Conservation (phyloP, 352 stramenopile species). For the Phytopythium delawarense region DNA sequence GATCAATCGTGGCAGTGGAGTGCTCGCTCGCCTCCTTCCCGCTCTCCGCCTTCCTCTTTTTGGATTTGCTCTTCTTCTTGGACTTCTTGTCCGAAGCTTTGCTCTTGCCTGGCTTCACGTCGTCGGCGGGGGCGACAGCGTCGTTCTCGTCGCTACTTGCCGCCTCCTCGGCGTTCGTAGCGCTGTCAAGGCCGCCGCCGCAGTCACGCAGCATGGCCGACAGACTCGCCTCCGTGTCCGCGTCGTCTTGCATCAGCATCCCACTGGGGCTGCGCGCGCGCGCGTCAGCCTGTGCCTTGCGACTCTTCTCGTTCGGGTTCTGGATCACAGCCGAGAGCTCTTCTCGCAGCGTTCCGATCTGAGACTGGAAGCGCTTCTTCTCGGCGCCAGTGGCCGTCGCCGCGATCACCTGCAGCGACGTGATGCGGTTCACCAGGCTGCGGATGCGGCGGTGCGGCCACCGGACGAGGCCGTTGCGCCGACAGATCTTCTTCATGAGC, state of each 20-base stretch:
- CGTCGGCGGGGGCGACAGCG: slow-evolving; percentile 2
- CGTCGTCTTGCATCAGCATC: slow-evolving; percentile 11
- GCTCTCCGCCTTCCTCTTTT: slow-evolving; percentile 8
- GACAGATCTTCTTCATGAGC: slow-evolving; percentile 87
- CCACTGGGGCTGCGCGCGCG: slow-evolving; percentile 33
- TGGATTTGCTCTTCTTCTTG: slow-evolving; percentile 21
- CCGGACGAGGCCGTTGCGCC: slow-evolving; percentile 70
- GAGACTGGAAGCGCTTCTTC: slow-evolving; percentile 54
- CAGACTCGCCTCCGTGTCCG: slow-evolving; percentile 3
- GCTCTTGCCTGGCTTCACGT: slow-evolving; percentile 8
- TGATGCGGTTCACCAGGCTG: slow-evolving; percentile 80
- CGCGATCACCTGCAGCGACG: slow-evolving; percentile 63
- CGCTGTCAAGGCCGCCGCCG: slow-evolving; percentile 6
- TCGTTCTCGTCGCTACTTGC: background rate
- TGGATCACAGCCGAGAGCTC: slow-evolving; percentile 77
- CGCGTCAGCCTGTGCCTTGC: slow-evolving; percentile 61
- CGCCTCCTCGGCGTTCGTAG: slow-evolving; percentile 9
- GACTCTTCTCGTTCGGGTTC: slow-evolving; percentile 83
- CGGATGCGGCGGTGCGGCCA: slow-evolving; percentile 83
- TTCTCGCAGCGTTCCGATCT: slow-evolving; percentile 55
- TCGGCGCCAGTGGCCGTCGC: slow-evolving; percentile 44
- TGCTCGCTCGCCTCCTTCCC: background rate
- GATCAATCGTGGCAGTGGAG: background rate
- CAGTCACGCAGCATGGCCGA: slow-evolving; percentile 5
- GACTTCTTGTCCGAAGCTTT: slow-evolving; percentile 13